These are phyloP conservation scores for Pythium angustatum DNA, from an alignment of 352 stramenopile genomes.

Conservation along the genomic window DNA sequence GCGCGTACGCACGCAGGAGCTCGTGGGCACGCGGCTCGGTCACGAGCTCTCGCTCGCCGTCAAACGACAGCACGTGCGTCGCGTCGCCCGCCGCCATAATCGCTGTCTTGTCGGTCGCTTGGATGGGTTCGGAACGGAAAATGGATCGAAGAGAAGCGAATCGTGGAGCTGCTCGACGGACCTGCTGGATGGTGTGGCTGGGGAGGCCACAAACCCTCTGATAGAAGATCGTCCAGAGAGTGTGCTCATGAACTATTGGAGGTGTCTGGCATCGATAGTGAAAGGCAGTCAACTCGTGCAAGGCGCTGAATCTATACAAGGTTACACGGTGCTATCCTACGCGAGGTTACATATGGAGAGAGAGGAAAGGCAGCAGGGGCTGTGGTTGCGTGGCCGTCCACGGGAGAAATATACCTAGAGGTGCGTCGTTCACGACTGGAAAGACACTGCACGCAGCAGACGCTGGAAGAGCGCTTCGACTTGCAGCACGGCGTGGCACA, in stretches of 20 bases:
- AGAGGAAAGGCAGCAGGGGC: neutral
- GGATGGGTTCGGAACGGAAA: conserved; percentile 8
- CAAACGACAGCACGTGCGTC: conserved; percentile 57
- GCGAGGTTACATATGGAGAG: conserved; percentile 19
- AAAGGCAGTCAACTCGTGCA: conserved; percentile 11
- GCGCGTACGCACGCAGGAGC: conserved; percentile 54
- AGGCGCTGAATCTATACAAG: conserved; percentile 21
- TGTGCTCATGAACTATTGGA: conserved; percentile 10
- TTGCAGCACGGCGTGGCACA: conserved; percentile 21
- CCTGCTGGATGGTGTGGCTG: conserved; percentile 1
- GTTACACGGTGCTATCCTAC: conserved; percentile 30
- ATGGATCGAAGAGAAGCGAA: neutral
- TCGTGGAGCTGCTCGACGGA: neutral
- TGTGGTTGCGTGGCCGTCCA: no score
- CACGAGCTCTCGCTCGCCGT: conserved; percentile 81
- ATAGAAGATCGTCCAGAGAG: neutral
- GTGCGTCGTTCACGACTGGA: conserved; percentile 13
- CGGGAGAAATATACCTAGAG: neutral
- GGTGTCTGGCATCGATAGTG: conserved; percentile 4
- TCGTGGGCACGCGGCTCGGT: conserved; percentile 66
- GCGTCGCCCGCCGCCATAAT: conserved; percentile 7
- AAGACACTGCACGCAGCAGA: conserved; percentile 5
- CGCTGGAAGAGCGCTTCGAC: conserved; percentile 16
- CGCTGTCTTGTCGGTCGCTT: neutral
- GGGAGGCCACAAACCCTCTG: conserved; percentile 11